Conservation (phyloP, 2,329 filamentous ascomycete genomes). For the Coleophoma eucalyptorum region DNA sequence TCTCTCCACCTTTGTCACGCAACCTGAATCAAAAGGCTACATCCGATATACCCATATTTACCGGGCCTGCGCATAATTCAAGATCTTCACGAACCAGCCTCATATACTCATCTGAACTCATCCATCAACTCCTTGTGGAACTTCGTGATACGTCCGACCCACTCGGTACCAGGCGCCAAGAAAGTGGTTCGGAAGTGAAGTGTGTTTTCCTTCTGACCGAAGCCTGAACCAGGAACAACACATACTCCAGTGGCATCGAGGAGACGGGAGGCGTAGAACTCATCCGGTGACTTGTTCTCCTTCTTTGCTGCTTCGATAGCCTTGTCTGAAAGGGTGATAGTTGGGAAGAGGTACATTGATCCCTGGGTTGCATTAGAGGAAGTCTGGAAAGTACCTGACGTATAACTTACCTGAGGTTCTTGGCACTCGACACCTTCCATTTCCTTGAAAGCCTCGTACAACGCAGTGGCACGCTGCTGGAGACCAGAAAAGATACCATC, state of each 20-base stretch:
- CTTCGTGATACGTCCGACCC: conserved; percentile 80
- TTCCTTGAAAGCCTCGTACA: conserved; percentile 84
- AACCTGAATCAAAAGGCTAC: too few species aligned
- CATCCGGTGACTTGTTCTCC: conserved; percentile 74
- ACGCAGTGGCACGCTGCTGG: conserved; percentile 72
- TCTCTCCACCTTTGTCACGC: too few species aligned
- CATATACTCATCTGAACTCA: conserved; percentile 52
- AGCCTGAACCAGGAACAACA: conserved; percentile 87
- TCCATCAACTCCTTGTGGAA: conserved; percentile 93
- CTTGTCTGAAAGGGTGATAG: conserved; percentile 74
- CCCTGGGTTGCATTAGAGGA: conserved; percentile 47
- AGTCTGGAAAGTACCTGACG: background rate
- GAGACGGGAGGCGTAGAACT: conserved; percentile 89
- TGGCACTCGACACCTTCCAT: conserved; percentile 97
- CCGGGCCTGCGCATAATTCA: too few species aligned
- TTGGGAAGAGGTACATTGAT: conserved; percentile 98
- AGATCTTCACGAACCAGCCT: too few species aligned
- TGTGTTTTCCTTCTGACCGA: conserved; percentile 88
- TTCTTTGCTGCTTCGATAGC: conserved; percentile 72
- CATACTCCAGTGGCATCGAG: conserved; percentile 94
- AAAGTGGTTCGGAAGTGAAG: conserved; percentile 97
- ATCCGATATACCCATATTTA: too few species aligned
- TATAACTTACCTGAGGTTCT: conserved; percentile 59
- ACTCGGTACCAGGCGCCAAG: conserved; percentile 91
- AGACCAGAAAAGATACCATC: conserved; percentile 76